A percentile compares a stretch with the other conserved stretches of the same genome.
phyloP scores from a whole-genome alignment of 2,329 filamentous ascomycete species.

The Xylaria sp. region DNA sequence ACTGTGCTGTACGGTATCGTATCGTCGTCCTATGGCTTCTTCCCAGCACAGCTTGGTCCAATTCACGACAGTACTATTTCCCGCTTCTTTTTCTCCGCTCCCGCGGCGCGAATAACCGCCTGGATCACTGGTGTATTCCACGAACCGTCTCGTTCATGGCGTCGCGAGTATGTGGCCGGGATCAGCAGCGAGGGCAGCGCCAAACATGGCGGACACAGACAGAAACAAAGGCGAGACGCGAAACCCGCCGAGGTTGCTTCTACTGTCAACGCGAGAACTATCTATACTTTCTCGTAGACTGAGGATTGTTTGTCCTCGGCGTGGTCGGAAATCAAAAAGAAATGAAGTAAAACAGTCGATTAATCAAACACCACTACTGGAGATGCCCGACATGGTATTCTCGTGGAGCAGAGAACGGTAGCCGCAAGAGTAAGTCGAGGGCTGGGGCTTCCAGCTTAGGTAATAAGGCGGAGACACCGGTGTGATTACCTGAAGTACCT shows the following conservation, averaged over 20 bases:
- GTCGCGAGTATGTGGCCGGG: slow-evolving; percentile 20
- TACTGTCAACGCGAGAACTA: neutral
- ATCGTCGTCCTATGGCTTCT: neutral
- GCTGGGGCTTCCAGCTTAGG: neutral
- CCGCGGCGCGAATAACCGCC: slow-evolving; percentile 10
- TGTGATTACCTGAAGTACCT: neutral
- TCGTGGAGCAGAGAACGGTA: neutral
- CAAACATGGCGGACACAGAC: slow-evolving; percentile 12
- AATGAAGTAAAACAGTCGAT: slow-evolving; percentile 3
- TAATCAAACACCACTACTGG: slow-evolving; percentile 1
- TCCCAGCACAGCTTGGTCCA: neutral
- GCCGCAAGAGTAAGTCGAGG: neutral
- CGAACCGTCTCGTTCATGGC: slow-evolving; percentile 27
- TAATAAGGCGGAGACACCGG: neutral
- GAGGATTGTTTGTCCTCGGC: neutral
- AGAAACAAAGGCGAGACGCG: slow-evolving; percentile 13
- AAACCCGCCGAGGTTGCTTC: neutral
- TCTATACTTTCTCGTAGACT: neutral
- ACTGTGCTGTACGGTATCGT: slow-evolving; percentile 4
- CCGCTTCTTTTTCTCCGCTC: slow-evolving; percentile 16
- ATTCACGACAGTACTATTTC: neutral
- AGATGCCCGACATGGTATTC: neutral
- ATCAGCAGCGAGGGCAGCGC: slow-evolving; percentile 9
- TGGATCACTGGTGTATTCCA: slow-evolving; percentile 17
- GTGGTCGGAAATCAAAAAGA: neutral